A percentile compares a stretch with the other conserved stretches of the same genome.
phyloP scores from a whole-genome alignment of 129 eudicot genomes.

The Arctium minus region DNA sequence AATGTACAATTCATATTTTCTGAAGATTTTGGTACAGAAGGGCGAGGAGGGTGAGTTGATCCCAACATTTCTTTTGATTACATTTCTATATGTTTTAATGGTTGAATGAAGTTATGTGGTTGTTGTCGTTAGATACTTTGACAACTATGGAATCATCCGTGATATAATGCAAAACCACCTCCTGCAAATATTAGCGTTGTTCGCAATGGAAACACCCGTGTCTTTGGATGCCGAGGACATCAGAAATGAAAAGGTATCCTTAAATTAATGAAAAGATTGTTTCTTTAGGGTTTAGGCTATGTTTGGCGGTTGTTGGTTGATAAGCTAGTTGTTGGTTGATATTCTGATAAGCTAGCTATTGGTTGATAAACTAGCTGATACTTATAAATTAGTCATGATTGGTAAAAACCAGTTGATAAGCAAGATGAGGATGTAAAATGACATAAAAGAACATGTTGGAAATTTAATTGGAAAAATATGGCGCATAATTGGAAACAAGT shows the following conservation, averaged over 20 bases:
- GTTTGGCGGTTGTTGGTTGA: background rate
- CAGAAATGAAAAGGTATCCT: conserved; percentile 83
- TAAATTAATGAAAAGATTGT: background rate
- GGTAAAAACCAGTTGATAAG: no score
- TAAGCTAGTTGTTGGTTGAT: no score
- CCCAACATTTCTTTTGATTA: background rate
- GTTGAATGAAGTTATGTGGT: background rate
- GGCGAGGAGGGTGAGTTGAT: conserved; percentile 80
- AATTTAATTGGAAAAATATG: background rate
- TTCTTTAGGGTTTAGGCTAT: background rate
- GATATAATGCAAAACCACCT: conserved; percentile 98
- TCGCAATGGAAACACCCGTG: conserved; percentile 99
- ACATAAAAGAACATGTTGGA: background rate
- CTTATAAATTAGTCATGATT: no score
- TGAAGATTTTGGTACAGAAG: conserved; percentile 95
- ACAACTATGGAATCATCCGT: conserved; percentile 86
- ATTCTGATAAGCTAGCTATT: background rate
- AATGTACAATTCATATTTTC: conserved; percentile 88
- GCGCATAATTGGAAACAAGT: background rate
- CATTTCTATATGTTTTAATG: background rate
- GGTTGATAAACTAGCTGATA: no score
- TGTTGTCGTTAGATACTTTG: conserved; percentile 60
- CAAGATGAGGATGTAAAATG: no score
- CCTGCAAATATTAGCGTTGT: conserved; percentile 82
- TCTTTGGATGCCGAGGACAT: conserved; percentile 91